Conservation (phyloP, 169 alveolate species). For the Amoebophrya sp. region DNA sequence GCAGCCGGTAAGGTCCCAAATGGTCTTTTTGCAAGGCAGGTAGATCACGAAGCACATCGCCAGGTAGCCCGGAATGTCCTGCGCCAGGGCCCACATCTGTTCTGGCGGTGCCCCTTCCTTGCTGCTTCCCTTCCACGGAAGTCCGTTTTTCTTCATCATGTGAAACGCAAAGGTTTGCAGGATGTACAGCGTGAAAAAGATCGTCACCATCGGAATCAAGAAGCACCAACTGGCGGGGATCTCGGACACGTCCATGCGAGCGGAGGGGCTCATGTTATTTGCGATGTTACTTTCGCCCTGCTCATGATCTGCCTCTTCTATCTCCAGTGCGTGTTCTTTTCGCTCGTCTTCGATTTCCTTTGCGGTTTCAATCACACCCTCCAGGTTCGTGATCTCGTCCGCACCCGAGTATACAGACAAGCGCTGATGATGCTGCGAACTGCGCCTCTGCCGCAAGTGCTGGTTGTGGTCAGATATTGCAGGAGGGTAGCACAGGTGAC, state of each 20-base stretch:
- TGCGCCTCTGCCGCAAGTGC: too few species aligned
- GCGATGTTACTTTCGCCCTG: too few species aligned
- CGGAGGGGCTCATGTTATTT: too few species aligned
- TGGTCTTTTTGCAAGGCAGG: background rate
- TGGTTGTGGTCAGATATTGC: too few species aligned
- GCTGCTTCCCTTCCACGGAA: background rate
- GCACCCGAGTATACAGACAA: too few species aligned
- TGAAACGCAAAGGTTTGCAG: background rate
- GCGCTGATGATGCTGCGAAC: too few species aligned
- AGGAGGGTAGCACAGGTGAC: too few species aligned
- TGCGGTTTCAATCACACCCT: too few species aligned
- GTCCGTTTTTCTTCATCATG: background rate
- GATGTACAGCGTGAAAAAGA: background rate
- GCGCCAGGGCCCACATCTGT: background rate
- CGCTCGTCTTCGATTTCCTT: too few species aligned
- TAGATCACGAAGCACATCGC: conserved; percentile 24
- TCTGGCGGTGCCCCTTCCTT: background rate
- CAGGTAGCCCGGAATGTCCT: conserved; percentile 2
- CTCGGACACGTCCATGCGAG: background rate
- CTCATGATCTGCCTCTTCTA: too few species aligned
- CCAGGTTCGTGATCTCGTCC: too few species aligned
- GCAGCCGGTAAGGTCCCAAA: background rate
- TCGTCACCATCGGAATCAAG: background rate
- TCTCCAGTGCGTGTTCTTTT: too few species aligned
- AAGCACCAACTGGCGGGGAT: background rate